Percentiles rank a stretch among this genome's conserved stretches.
phyloP scores from a whole-genome alignment of 2,329 filamentous ascomycete species.

The Talaromyces sp. region DNA sequence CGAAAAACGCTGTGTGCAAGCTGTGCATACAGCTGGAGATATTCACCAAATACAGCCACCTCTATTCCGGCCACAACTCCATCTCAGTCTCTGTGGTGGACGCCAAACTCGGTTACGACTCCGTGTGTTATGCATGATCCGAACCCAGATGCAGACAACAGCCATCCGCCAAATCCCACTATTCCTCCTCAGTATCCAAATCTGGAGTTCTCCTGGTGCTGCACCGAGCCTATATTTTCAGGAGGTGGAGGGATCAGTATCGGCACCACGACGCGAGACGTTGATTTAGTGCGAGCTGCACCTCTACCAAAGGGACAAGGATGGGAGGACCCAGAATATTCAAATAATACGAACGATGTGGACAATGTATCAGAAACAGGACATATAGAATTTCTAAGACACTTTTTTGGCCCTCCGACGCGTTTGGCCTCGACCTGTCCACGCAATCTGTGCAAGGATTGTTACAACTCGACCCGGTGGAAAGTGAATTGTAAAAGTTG shows the following conservation, averaged over 20 bases:
- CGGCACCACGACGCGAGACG: constrained; percentile 49
- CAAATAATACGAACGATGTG: constrained; percentile 34
- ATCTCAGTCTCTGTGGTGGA: constrained; percentile 54
- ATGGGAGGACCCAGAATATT: constrained; percentile 54
- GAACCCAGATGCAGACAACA: constrained; percentile 23
- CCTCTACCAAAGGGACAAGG: constrained; percentile 52
- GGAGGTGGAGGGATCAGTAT: constrained; percentile 57
- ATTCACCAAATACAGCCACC: constrained; percentile 32
- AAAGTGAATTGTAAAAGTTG: constrained; percentile 56
- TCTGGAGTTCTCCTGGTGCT: constrained; percentile 57
- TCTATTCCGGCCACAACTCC: constrained; percentile 13
- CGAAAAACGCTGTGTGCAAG: constrained; percentile 57
- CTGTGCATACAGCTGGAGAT: constrained; percentile 55
- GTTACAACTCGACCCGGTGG: constrained; percentile 55
- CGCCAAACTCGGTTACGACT: constrained; percentile 50
- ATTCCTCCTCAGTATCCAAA: constrained; percentile 40
- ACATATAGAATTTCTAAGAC: constrained; percentile 41
- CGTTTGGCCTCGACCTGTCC: constrained; percentile 47
- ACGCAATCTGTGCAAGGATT: constrained; percentile 54
- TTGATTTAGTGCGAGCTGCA: constrained; percentile 53
- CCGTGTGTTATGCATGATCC: constrained; percentile 57
- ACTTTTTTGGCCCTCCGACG: constrained; percentile 46
- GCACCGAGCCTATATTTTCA: constrained; percentile 56
- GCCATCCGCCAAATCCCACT: constrained; percentile 32
- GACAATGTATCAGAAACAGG: constrained; percentile 37